Evolutionary conservation across 495 filamentous ascomycete species (phyloP), one percentile per base, ranked within the genome.

Genomic region (Neurospora sp.): DNA sequence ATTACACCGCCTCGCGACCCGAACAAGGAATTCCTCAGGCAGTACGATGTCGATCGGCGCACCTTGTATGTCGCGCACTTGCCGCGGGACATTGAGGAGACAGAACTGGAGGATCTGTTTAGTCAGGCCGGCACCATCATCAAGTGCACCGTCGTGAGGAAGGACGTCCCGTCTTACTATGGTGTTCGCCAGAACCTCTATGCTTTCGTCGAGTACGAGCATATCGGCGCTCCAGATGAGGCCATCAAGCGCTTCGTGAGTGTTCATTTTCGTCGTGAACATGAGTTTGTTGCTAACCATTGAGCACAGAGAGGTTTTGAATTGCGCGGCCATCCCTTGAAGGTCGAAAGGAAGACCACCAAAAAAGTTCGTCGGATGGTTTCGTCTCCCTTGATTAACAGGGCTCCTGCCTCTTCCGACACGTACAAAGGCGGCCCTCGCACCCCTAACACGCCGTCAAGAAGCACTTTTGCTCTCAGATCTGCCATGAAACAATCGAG

Each of bases 11-110:
- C 77, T 41, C 31, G 69, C 3, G 73, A 79, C 35, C 75, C 73
- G 8, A 78, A 82, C 38, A 73, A 78, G 20, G 76, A 72, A 3
- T 86, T 79, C 69, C 77, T 84, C 12, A 75, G 75, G 35, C 75
- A 77, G 35, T 85, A 87, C 46, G 85, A 84, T 39, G 41, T 81
- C 48, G 86, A 89, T 72, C 77, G 81, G 7, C 82, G 84, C 48
- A 86, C 87, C 0, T 76, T 89, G 75, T 89, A 84, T 61, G 80
- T 89, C 44, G 85, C 85, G 11, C 81, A 82, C 46, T 73, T 90
- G 27, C 85, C 87, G 9, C 12, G 72, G 5, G 77, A 81, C 35
- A 74, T 79, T 35, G 78, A 78, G 5, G 77, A 86, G 48, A 73
- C 79, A 4, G 74, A 82, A 14, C 70, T 90, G 16, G 44, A 74